Conservation (phyloP, 768 basidiomycete genomes). For the Tremella yokohamensis region DNA sequence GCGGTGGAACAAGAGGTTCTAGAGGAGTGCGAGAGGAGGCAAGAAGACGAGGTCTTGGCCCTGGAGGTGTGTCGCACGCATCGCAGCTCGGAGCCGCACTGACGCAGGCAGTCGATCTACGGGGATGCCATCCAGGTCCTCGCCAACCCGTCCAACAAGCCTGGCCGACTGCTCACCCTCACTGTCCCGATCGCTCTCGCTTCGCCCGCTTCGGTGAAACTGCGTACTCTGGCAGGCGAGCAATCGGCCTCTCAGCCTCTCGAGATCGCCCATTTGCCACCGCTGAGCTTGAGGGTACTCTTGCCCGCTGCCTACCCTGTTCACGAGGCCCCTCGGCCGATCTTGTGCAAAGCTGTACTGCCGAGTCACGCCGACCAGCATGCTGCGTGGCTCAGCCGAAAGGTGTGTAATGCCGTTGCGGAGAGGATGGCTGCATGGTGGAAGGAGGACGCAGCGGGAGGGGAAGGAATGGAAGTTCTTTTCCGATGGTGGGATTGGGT, state of each 20-base stretch:
- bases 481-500: constrained; percentile 50
- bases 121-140: constrained; percentile 14
- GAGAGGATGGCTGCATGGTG: constrained; percentile 27
- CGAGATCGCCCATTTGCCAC: constrained; percentile 31
- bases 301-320: constrained; percentile 34
- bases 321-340: constrained; percentile 11
- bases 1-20: constrained; percentile 1
- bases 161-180: constrained; percentile 21
- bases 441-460: constrained; percentile 29
- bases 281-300: constrained; percentile 18
- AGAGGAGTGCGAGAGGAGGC: not conserved
- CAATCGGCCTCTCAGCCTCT: constrained; percentile 17
- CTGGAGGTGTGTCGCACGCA: not conserved
- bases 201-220: constrained; percentile 5
- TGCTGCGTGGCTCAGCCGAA: constrained; percentile 26
- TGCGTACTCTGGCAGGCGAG: constrained; percentile 12
- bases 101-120: constrained; percentile 30
- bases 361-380: constrained; percentile 3
- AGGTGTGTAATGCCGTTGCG: constrained; percentile 8
- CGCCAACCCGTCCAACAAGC: constrained; percentile 20
- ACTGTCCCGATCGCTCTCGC: constrained; percentile 28
- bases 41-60: not conserved
- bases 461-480: constrained; percentile 35
- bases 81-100: not conserved
- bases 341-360: constrained; percentile 19